Evolutionary conservation across 768 basidiomycete genomes (phyloP).

Genomic region (Rhodotorula babjevae): DNA sequence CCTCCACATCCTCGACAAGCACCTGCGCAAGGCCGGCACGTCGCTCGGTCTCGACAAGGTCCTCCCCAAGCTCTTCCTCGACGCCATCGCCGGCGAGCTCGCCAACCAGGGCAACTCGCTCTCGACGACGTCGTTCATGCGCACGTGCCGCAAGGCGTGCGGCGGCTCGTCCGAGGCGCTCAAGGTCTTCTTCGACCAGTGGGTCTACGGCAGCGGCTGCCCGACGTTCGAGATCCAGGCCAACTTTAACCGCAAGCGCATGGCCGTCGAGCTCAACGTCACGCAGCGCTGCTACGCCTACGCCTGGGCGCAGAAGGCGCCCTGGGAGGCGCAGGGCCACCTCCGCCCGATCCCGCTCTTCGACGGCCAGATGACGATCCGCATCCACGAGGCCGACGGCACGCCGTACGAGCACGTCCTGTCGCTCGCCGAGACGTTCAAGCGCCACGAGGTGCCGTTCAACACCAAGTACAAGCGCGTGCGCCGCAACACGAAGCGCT

Average conservation of each 20-base stretch:
- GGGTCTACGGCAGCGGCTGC: constrained; percentile 97
- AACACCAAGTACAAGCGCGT: constrained; percentile 97
- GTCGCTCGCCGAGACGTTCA: constrained; percentile 77
- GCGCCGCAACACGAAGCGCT: constrained; percentile 92
- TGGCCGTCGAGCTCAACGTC: constrained; percentile 95
- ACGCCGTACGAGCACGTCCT: constrained; percentile 98
- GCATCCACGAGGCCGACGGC: constrained; percentile 97
- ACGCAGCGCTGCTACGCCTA: constrained; percentile 75
- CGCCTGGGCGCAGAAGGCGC: constrained; percentile 32
- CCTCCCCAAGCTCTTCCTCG: constrained; percentile 87
- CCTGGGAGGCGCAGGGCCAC: constrained; percentile 39
- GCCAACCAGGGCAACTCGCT: constrained; percentile 59
- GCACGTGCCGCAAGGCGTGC: constrained; percentile 87
- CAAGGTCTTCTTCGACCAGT: constrained; percentile 90
- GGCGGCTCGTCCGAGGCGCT: constrained; percentile 65
- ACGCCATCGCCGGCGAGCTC: constrained; percentile 86
- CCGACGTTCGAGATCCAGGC: constrained; percentile 85
- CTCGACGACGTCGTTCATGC: constrained; percentile 82
- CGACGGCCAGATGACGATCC: constrained; percentile 98
- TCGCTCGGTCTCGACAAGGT: constrained; percentile 90
- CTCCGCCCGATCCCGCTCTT: constrained; percentile 71
- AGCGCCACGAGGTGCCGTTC: constrained; percentile 96
- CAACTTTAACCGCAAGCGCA: constrained; percentile 92
- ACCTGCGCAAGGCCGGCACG: constrained; percentile 89
- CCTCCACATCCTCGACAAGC: constrained; percentile 87